A percentile compares a stretch with the other conserved stretches of the same genome.
These are phyloP conservation scores for Schizosaccharomyces cryophilus DNA, from an alignment of 805 yeast species.

Conservation along the genomic window DNA sequence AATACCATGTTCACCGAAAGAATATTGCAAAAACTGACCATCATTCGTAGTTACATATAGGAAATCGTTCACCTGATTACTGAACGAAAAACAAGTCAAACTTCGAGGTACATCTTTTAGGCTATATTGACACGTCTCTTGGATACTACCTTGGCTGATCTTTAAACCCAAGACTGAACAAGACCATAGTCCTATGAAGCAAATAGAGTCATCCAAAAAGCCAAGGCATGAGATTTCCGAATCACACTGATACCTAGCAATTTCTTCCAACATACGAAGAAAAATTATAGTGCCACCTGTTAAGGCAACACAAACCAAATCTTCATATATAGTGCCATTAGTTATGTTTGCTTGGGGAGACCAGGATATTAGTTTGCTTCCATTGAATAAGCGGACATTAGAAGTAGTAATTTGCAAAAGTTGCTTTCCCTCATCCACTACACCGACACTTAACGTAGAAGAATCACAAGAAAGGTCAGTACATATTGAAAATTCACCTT, in stretches of 20 bases:
- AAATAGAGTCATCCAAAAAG: background rate
- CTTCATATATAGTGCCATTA: background rate
- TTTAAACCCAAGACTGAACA: too few species aligned
- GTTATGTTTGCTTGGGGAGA: background rate
- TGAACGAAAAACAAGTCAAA: too few species aligned
- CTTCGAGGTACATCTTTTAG: too few species aligned
- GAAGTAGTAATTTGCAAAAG: background rate
- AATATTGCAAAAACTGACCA: too few species aligned
- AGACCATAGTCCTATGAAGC: background rate
- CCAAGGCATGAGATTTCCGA: background rate
- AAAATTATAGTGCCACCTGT: background rate
- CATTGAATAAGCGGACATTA: background rate
- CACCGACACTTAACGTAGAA: background rate
- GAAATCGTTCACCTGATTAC: too few species aligned
- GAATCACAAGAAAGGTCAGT: background rate
- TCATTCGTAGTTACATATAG: too few species aligned
- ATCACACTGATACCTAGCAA: background rate
- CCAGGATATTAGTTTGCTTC: background rate
- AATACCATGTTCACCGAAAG: too few species aligned
- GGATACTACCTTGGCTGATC: too few species aligned
- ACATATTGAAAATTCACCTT: constrained; percentile 2
- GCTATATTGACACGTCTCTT: too few species aligned
- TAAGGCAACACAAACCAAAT: background rate
- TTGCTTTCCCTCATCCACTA: background rate
- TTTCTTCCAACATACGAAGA: background rate